These are phyloP conservation scores for Phoma sp. DNA, from an alignment of 2,329 filamentous ascomycete species.

Conservation along the genomic window DNA sequence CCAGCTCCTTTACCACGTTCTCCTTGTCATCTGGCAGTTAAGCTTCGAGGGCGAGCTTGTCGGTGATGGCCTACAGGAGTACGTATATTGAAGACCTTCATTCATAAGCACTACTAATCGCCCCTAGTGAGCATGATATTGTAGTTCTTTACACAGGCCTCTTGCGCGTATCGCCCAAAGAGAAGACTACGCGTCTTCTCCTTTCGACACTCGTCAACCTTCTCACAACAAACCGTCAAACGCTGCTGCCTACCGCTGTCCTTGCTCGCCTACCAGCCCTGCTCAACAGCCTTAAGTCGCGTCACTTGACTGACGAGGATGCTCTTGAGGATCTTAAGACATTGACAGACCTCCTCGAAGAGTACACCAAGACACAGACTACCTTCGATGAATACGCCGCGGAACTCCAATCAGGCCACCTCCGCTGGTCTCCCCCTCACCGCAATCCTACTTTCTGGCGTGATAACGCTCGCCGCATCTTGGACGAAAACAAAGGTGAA, in stretches of 20 bases:
- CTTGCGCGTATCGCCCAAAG: slow-evolving; percentile 89
- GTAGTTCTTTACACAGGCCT: slow-evolving; percentile 91
- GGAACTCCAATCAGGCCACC: slow-evolving; percentile 83
- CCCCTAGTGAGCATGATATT: slow-evolving; percentile 83
- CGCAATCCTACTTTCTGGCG: slow-evolving; percentile 87
- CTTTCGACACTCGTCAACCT: slow-evolving; percentile 90
- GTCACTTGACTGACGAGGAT: slow-evolving; percentile 59
- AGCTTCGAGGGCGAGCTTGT: slow-evolving; percentile 80
- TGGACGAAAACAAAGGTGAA: slow-evolving; percentile 81
- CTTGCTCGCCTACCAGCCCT: slow-evolving; percentile 78
- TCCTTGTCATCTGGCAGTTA: slow-evolving; percentile 94
- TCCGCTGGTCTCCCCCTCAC: slow-evolving; percentile 92
- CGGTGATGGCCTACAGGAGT: slow-evolving; percentile 86
- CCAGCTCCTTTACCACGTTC: slow-evolving; percentile 90
- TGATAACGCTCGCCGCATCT: slow-evolving; percentile 85
- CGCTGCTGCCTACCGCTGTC: slow-evolving; percentile 79
- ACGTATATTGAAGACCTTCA: slow-evolving; percentile 43
- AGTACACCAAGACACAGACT: slow-evolving; percentile 76
- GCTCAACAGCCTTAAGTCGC: slow-evolving; percentile 62
- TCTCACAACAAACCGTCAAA: slow-evolving; percentile 72
- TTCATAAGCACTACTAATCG: slow-evolving; percentile 19
- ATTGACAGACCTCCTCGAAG: slow-evolving; percentile 71
- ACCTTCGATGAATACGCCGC: slow-evolving; percentile 75
- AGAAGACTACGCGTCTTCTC: slow-evolving; percentile 93
- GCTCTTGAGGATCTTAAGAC: slow-evolving; percentile 57